Evolutionary conservation across 2,329 filamentous ascomycete genomes (phyloP).

Genomic region (Colletotrichum lini): DNA sequence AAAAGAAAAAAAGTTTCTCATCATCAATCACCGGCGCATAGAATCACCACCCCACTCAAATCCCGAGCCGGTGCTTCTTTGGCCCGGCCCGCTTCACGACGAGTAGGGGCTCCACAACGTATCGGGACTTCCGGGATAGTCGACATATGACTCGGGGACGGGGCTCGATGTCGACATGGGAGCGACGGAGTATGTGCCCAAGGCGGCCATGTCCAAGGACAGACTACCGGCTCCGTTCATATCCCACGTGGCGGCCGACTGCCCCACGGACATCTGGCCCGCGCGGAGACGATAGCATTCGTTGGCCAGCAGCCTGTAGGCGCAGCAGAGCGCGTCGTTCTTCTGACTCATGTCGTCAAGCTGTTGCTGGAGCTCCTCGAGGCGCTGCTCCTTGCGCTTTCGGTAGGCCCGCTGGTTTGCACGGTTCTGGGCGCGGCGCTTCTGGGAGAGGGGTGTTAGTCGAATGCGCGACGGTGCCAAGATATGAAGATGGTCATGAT

Average conservation of each 20-base stretch:
- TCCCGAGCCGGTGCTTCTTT: neutral
- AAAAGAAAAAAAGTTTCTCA: too few species aligned
- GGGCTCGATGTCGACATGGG: conserved; percentile 26
- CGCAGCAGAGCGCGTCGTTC: conserved; percentile 40
- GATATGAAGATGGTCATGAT: neutral
- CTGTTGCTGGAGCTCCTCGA: conserved; percentile 38
- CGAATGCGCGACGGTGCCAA: neutral
- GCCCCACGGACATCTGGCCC: conserved; percentile 19
- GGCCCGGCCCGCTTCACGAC: neutral
- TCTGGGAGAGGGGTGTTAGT: conserved; percentile 25
- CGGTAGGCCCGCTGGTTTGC: conserved; percentile 41
- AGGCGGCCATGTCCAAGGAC: conserved; percentile 30
- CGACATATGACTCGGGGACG: conserved; percentile 29
- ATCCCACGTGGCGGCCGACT: conserved; percentile 11
- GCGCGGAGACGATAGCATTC: conserved; percentile 33
- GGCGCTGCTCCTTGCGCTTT: conserved; percentile 37
- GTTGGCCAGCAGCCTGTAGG: conserved; percentile 34
- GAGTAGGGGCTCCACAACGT: conserved; percentile 31
- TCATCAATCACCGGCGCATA: neutral
- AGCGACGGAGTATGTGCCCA: conserved; percentile 12
- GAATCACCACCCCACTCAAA: neutral
- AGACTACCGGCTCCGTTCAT: conserved; percentile 16
- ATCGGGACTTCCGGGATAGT: conserved; percentile 36
- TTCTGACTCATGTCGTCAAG: conserved; percentile 39
- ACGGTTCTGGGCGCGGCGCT: conserved; percentile 38